Percentiles rank a stretch among this genome's conserved stretches.
These are phyloP conservation scores for Auricularia heimuer DNA, from an alignment of 768 basidiomycete genomes.

Conservation along the genomic window DNA sequence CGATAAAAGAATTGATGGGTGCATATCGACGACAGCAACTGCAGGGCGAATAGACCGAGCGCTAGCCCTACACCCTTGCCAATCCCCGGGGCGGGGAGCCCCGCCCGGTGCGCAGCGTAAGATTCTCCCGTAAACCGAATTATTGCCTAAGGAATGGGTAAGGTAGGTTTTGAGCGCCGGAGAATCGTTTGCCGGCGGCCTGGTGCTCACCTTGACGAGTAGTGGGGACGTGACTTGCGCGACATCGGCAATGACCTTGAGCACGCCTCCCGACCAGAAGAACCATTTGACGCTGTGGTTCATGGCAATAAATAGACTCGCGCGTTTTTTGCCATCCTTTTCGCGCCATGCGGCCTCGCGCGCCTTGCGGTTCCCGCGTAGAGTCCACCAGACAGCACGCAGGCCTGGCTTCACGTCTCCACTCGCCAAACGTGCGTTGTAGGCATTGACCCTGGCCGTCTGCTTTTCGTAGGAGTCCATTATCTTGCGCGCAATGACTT, in stretches of 20 bases:
- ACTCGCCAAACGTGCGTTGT: slow-evolving; percentile 57
- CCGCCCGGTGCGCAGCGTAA: slow-evolving; percentile 32
- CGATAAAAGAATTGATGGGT: slow-evolving; percentile 82
- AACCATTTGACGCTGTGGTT: slow-evolving; percentile 71
- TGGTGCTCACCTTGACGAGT: slow-evolving; percentile 58
- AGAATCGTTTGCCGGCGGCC: neutral
- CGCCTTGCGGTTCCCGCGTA: slow-evolving; percentile 37
- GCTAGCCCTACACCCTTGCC: slow-evolving; percentile 66
- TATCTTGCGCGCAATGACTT: slow-evolving; percentile 51
- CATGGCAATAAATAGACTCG: slow-evolving; percentile 59
- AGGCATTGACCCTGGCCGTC: slow-evolving; percentile 45
- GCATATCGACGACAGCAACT: slow-evolving; percentile 55
- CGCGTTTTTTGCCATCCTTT: slow-evolving; percentile 46
- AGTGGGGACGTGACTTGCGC: slow-evolving; percentile 69
- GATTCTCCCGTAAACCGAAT: slow-evolving; percentile 61
- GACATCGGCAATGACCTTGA: slow-evolving; percentile 54
- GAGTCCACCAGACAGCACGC: slow-evolving; percentile 38
- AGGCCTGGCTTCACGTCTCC: slow-evolving; percentile 52
- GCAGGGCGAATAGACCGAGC: slow-evolving; percentile 58
- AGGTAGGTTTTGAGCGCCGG: neutral
- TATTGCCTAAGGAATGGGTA: slow-evolving; percentile 36
- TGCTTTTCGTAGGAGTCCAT: slow-evolving; percentile 54
- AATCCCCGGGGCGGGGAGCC: slow-evolving; percentile 26
- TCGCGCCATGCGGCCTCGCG: slow-evolving; percentile 59
- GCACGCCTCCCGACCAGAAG: slow-evolving; percentile 63